Evolutionary conservation across 352 stramenopile species (phyloP).

Genomic region (Phytophthora aleatoria): DNA sequence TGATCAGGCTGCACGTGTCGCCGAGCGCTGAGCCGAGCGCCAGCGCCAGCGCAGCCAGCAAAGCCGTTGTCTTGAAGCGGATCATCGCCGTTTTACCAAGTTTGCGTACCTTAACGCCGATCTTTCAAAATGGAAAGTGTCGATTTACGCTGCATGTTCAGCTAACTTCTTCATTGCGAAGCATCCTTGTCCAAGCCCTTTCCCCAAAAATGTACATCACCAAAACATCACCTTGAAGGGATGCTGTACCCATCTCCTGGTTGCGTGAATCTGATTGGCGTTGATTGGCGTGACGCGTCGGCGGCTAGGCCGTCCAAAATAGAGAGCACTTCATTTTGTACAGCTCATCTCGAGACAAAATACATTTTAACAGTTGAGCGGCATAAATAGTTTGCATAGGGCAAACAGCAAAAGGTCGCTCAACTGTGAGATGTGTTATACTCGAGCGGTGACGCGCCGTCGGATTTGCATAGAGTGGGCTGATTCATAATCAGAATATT

Average conservation of each 20-base stretch:
- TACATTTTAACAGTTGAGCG: neutral
- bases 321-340: neutral
- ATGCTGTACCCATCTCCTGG: constrained; percentile 25
- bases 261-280: neutral
- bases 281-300: neutral
- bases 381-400: neutral
- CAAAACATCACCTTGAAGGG: constrained; percentile 8
- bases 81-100: constrained; percentile 29
- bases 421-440: neutral
- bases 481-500: constrained; percentile 1
- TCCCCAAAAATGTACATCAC: constrained; percentile 1
- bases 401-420: neutral
- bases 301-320: neutral
- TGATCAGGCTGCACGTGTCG: constrained; percentile 40
- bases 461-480: constrained; percentile 4
- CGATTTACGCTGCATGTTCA: neutral
- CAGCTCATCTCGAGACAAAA: neutral
- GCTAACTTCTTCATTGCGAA: neutral
- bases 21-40: constrained; percentile 8
- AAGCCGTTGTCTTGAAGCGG: constrained; percentile 13
- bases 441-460: neutral
- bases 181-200: constrained; percentile 11
- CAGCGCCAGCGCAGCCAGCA: constrained; percentile 2
- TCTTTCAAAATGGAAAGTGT: constrained; percentile 23
- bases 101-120: constrained; percentile 20